Base-by-base conservation (phyloP, 1,284 basidiomycete species). In the Heterobasidion irregulare region DNA sequence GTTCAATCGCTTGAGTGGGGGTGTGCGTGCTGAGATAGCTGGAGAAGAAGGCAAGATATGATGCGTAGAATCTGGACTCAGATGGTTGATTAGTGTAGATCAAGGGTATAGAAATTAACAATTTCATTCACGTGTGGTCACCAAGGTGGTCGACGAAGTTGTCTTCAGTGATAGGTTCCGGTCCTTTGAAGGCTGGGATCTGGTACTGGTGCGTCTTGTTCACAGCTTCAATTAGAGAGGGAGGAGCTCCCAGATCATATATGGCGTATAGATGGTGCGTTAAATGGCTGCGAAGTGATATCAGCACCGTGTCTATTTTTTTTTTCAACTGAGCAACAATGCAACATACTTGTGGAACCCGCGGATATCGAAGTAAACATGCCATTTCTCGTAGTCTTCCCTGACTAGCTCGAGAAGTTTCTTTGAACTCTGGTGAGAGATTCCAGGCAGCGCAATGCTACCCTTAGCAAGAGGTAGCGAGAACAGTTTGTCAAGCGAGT, bases 41-140 rank as follows among this genome's bases (percentile, higher is more conserved):
- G 8, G 68, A 68, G 68, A 86, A 87, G 67, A 84, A 87, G 8
- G 68, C 57, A 32, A 83, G 60, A 60, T 86, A 89, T 0, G 74
- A 75, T 9, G 72, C 65, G 61, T 82, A 87, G 62, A 74, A 86
- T 4, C 84, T 86, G 50, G 10, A 45, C 32, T 32, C 7, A 35
- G 5, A 41, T 10, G 26, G 34, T 34, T 8, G 35, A 18, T 10
- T 34, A 26, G 47, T 19, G n/a, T 52, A 32, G 18, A 45, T 8
- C 6, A 13, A 41, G 34, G 32, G 6, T 18, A 26, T n/a, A 8
- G 19, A 47, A 19, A 57, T 48, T 33, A n/a, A 18, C 50, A 19
- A 15, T 47, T 7, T 47, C 32, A 61, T 72, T 35, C 54, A 81
- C 79, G 64, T 67, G 53, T 74, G 72, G 55, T 81, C 72, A 0